These are phyloP conservation scores for Pythium volutum DNA, from an alignment of 352 stramenopile genomes.

Conservation along the genomic window DNA sequence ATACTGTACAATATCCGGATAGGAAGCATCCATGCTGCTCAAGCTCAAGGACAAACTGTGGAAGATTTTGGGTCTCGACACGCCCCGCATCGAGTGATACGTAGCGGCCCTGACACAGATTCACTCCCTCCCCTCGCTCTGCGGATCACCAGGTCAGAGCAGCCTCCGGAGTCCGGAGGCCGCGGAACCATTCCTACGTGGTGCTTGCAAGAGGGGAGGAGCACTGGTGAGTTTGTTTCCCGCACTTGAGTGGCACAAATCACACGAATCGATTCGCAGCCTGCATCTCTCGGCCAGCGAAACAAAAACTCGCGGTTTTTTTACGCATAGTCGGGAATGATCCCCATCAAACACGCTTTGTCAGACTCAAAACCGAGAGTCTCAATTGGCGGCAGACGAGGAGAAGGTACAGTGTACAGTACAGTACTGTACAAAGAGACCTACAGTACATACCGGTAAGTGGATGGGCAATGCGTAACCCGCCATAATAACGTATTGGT, in stretches of 20 bases:
- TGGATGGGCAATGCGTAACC: constrained; percentile 3
- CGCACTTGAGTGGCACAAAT: not conserved
- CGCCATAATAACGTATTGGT: too few species aligned
- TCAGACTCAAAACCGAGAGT: not conserved
- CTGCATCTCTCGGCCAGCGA: too few species aligned
- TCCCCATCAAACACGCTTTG: not conserved
- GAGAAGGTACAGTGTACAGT: not conserved
- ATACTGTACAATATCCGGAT: not conserved
- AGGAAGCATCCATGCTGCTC: not conserved
- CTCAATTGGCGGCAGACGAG: not conserved
- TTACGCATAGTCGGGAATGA: not conserved
- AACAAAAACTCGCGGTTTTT: too few species aligned
- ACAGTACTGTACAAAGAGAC: too few species aligned
- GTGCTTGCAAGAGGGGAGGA: too few species aligned
- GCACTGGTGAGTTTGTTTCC: not conserved
- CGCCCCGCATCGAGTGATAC: not conserved
- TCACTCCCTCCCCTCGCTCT: too few species aligned
- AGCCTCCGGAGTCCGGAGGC: too few species aligned
- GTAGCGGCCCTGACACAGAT: constrained; percentile 1
- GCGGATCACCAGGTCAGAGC: too few species aligned
- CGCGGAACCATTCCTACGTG: too few species aligned
- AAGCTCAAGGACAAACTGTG: not conserved
- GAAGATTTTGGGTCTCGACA: not conserved
- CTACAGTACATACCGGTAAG: not conserved
- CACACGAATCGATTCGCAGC: too few species aligned